Percentiles rank a stretch among this genome's conserved stretches.
Conservation (phyloP, 164 flowering plant genomes). For the Magnolia officinalis region DNA sequence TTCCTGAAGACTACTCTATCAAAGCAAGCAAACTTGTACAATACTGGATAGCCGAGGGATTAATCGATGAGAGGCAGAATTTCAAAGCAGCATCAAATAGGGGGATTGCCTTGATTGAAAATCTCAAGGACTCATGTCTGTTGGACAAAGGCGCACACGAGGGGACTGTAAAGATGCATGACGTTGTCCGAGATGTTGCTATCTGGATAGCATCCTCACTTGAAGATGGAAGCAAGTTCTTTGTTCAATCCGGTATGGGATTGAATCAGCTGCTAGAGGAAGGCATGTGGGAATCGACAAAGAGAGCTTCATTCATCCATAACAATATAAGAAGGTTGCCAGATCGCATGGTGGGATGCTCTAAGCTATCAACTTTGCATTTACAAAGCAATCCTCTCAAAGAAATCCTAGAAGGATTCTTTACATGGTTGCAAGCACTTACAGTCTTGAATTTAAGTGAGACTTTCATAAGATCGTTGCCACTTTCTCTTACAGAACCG, state of each 20-base stretch:
- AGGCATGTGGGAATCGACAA: too few relatives aligned
- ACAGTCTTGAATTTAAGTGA: neutral
- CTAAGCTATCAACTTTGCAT: too few relatives aligned
- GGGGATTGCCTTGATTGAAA: neutral
- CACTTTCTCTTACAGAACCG: neutral
- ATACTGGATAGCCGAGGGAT: constrained; percentile 14
- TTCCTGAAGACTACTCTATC: neutral
- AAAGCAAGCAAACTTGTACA: constrained; percentile 1
- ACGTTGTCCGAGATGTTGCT: neutral
- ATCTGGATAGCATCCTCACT: neutral
- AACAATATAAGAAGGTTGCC: too few relatives aligned
- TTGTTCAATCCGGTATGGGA: neutral
- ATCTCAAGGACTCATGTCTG: neutral
- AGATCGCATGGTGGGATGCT: too few relatives aligned
- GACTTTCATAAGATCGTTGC: neutral
- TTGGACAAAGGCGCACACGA: neutral
- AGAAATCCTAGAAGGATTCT: neutral
- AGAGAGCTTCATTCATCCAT: too few relatives aligned
- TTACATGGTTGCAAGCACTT: neutral
- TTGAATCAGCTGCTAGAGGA: neutral
- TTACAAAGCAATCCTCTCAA: neutral
- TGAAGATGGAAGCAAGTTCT: neutral
- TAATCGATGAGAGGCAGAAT: neutral
- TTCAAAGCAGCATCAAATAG: neutral
- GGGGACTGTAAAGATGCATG: neutral